Evolutionary conservation across 2,329 filamentous ascomycete species (phyloP).

Genomic region (Rhynchosporium graminicola): DNA sequence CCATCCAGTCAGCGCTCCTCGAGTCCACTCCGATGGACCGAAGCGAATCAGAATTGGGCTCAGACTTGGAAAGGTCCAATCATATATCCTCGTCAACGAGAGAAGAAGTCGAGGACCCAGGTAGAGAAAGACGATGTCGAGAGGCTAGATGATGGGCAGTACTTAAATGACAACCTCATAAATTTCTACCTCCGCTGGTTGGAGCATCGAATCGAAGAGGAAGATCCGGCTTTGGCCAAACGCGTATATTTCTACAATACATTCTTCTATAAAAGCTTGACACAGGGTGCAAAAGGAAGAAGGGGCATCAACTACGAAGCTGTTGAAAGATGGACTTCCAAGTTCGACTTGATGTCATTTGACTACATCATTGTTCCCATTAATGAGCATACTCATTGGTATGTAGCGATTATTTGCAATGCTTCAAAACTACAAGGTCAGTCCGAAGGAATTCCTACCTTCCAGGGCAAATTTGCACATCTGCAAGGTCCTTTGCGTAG

Average conservation of each 20-base stretch:
- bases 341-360: slow-evolving; percentile 72
- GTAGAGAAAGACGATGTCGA: neutral
- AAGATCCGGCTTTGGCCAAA: slow-evolving; percentile 56
- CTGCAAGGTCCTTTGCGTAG: neutral
- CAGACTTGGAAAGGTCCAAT: neutral
- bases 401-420: neutral
- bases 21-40: slow-evolving; percentile 1
- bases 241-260: slow-evolving; percentile 89
- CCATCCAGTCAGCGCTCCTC: slow-evolving; percentile 1
- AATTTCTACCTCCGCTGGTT: slow-evolving; percentile 81
- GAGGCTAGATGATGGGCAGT: slow-evolving; percentile 78
- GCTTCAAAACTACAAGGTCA: too few species aligned
- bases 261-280: slow-evolving; percentile 83
- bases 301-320: slow-evolving; percentile 78
- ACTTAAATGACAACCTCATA: slow-evolving; percentile 90
- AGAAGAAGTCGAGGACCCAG: slow-evolving; percentile 1
- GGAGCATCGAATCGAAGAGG: slow-evolving; percentile 58
- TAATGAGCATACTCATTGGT: neutral
- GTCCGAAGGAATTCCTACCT: neutral
- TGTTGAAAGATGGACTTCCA: slow-evolving; percentile 85
- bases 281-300: slow-evolving; percentile 55
- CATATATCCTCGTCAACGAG: neutral
- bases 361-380: neutral
- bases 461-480: neutral
- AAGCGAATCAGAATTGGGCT: slow-evolving; percentile 1